Percentiles rank a stretch among this genome's conserved stretches.
Evolutionary conservation across 768 basidiomycete genomes (phyloP).

Genomic region (Russula emetica): DNA sequence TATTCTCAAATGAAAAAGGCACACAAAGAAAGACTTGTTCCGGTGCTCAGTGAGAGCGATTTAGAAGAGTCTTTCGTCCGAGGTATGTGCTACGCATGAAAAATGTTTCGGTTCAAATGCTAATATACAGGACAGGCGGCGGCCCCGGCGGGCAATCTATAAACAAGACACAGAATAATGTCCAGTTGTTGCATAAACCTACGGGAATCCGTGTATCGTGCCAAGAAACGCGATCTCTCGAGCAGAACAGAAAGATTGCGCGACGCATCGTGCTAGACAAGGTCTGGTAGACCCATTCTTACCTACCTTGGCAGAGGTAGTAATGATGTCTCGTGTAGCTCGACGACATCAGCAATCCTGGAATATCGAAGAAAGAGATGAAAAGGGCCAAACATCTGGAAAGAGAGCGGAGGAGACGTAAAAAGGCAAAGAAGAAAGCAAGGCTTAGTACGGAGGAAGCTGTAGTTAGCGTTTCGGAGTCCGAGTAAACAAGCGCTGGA

Average conservation of each 20-base stretch:
- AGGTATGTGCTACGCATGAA: slow-evolving; percentile 45
- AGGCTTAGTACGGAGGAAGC: slow-evolving; percentile 15
- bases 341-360: slow-evolving; percentile 65
- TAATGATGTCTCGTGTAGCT: slow-evolving; percentile 42
- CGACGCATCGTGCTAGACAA: slow-evolving; percentile 70
- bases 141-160: slow-evolving; percentile 96
- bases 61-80: slow-evolving; percentile 85
- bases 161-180: slow-evolving; percentile 91
- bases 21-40: slow-evolving; percentile 57
- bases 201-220: slow-evolving; percentile 83
- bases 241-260: slow-evolving; percentile 74
- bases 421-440: slow-evolving; percentile 33
- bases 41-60: slow-evolving; percentile 71
- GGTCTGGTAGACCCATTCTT: slow-evolving; percentile 35
- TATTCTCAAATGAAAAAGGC: slow-evolving; percentile 71
- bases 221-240: slow-evolving; percentile 83
- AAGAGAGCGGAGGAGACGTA: slow-evolving; percentile 38
- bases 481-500: not conserved
- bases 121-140: slow-evolving; percentile 50
- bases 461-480: not conserved
- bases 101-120: slow-evolving; percentile 9
- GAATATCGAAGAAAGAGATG: slow-evolving; percentile 36
- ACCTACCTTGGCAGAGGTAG: not conserved
- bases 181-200: slow-evolving; percentile 84
- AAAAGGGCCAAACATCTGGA: slow-evolving; percentile 37